A percentile compares a stretch with the other conserved stretches of the same genome.
phyloP scores from a whole-genome alignment of 495 filamentous ascomycete genomes.

The Chaetomium cochliodes region DNA sequence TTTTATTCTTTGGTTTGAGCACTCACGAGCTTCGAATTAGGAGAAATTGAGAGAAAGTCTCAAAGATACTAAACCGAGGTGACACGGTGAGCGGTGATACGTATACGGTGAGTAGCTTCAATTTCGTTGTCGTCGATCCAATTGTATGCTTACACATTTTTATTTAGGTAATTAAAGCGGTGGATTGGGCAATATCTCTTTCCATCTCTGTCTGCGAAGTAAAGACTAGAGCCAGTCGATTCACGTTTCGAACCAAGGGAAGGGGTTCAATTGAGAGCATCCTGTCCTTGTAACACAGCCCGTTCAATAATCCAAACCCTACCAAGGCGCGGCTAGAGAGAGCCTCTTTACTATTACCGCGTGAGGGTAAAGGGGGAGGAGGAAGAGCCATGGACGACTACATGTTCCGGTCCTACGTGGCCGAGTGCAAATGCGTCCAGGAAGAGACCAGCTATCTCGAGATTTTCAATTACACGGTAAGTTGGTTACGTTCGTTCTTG shows the following conservation, averaged over 20 bases:
- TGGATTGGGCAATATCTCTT: background rate
- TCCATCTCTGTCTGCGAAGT: background rate
- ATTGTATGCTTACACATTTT: background rate
- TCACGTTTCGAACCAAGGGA: background rate
- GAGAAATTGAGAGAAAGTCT: no score
- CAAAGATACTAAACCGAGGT: background rate
- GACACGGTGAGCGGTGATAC: background rate
- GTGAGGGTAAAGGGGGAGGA: background rate
- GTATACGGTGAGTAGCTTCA: background rate
- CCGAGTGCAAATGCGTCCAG: constrained; percentile 42
- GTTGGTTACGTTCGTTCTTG: constrained; percentile 22
- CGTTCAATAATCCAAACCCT: background rate
- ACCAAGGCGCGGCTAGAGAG: no score
- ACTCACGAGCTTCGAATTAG: no score
- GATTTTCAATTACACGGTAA: constrained; percentile 56
- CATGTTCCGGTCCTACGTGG: constrained; percentile 48
- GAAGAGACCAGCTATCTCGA: constrained; percentile 55
- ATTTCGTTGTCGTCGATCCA: background rate
- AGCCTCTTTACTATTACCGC: no score
- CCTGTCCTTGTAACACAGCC: background rate
- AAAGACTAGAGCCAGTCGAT: no score
- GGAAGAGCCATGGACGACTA: constrained; percentile 52
- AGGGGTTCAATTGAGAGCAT: background rate
- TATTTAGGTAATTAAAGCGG: background rate
- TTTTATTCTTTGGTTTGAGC: background rate